Evolutionary conservation across 257 asterid genomes (phyloP).

Genomic region (Lavandula angustifolia): DNA sequence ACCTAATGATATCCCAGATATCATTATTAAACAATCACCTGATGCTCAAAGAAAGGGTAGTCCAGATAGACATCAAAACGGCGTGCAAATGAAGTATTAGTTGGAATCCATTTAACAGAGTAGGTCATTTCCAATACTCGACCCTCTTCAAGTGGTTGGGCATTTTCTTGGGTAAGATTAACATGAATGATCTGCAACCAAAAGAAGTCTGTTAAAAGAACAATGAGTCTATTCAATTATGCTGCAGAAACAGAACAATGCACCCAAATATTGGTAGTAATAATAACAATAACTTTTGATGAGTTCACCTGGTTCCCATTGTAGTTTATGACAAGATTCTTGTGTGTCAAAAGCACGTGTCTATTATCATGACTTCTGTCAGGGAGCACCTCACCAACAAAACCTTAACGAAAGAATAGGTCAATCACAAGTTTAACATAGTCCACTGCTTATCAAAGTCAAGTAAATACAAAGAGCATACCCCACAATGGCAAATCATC

Average conservation of each 20-base stretch:
- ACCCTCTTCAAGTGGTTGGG: slow-evolving; percentile 63
- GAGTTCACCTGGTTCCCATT: slow-evolving; percentile 61
- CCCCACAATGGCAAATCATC: slow-evolving; percentile 89
- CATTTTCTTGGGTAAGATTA: slow-evolving; percentile 68
- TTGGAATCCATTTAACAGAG: slow-evolving; percentile 74
- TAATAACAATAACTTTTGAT: too few relatives aligned
- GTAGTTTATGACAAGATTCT: slow-evolving; percentile 62
- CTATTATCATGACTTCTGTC: slow-evolving; percentile 54
- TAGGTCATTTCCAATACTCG: slow-evolving; percentile 65
- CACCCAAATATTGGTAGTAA: not conserved
- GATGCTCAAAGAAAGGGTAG: slow-evolving; percentile 81
- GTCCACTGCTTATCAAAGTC: slow-evolving; percentile 11
- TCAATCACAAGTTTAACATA: slow-evolving; percentile 14
- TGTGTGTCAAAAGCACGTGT: slow-evolving; percentile 65
- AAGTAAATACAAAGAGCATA: slow-evolving; percentile 34
- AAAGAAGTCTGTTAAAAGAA: not conserved
- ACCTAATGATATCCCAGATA: slow-evolving; percentile 1
- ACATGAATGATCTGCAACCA: slow-evolving; percentile 69
- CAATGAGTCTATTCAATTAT: slow-evolving; percentile 3
- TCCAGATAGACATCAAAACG: slow-evolving; percentile 86
- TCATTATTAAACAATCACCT: slow-evolving; percentile 53
- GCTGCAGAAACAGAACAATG: not conserved
- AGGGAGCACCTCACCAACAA: slow-evolving; percentile 66
- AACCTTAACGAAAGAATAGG: slow-evolving; percentile 45
- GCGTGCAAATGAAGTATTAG: slow-evolving; percentile 56